Base-by-base conservation (phyloP, 192 early-diverging fungal genomes). In the Gamsiella multidivaricata region DNA sequence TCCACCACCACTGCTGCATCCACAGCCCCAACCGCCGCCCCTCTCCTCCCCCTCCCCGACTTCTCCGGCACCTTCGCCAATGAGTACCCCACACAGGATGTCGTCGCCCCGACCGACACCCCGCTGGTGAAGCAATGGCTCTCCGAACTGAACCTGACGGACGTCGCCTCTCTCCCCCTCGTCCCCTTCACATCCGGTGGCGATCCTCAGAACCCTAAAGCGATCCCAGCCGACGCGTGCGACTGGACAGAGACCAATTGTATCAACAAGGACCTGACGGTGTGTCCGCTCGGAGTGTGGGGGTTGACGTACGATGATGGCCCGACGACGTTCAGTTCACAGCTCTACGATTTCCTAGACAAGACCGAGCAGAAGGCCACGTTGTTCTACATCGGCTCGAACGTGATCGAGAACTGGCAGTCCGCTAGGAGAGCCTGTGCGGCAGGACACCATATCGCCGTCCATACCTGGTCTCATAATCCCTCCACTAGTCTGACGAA, bases 401-500 rank as follows among this genome's bases (percentile, higher is more conserved):
- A 86, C 14, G 79, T 86, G 23, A 29, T 81, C 3, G 45, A 80
- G 36, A 82, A 82, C 64, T 70, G 69, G 26, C 60, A 85, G 39
- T 28, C 62, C n/a, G 57, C 87, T 18, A 39, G 82, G 18, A 61
- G 81, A 14, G 81, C 82, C 28, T 86, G 61, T 25, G 70, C 42
- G 0, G 57, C 74, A 6, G 81, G 81, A 9, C 71, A 75, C 29
- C 71, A 75, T 0, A 75, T 75, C 36, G 71, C 71, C 0, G 57
- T 59, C 42, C 75, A 80, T 18, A 86, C 85, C 37, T 86, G 81
- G 82, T 84, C 89, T 14, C 92, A 93, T 59, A 65, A 79, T 23
- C 85, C 83, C 18, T 56, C 86, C 7, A 90, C 91, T 34, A 70
- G 85, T 3, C 61, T 88, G 55, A 85, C 88, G 15, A 91, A 89